A percentile compares a stretch with the other conserved stretches of the same genome.
Evolutionary conservation across 106 monocot species (phyloP).

Genomic region (Acanthochlamys bracteata): DNA sequence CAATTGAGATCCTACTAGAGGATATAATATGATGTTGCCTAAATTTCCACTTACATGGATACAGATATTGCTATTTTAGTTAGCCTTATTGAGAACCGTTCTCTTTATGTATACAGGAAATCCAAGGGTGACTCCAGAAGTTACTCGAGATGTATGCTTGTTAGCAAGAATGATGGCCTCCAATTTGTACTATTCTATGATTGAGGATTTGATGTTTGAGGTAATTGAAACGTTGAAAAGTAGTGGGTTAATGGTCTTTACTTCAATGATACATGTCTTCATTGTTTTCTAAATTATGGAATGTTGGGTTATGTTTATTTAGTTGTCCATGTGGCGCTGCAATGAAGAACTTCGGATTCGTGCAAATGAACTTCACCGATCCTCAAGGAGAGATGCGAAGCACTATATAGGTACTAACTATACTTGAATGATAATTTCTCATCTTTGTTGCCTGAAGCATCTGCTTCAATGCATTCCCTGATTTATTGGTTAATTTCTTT

Average conservation of each 20-base stretch:
- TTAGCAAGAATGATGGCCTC: constrained; percentile 98
- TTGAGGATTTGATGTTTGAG: constrained; percentile 99
- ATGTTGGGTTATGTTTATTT: constrained; percentile 7
- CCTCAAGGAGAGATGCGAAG: constrained; percentile 70
- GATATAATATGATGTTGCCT: no score
- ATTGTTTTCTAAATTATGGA: neutral
- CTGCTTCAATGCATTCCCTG: no score
- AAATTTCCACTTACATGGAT: no score
- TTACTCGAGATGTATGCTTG: constrained; percentile 97
- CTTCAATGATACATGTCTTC: neutral
- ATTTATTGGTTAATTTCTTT: no score
- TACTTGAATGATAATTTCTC: no score
- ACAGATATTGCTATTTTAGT: no score
- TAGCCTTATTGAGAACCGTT: neutral
- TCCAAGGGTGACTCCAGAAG: constrained; percentile 98
- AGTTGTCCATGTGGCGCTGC: constrained; percentile 99
- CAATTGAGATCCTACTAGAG: neutral
- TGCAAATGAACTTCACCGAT: constrained; percentile 60
- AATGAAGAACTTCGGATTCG: constrained; percentile 64
- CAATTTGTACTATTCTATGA: constrained; percentile 90
- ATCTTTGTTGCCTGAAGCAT: no score
- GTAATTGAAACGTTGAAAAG: constrained; percentile 13
- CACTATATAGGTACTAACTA: constrained; percentile 75
- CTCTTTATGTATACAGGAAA: constrained; percentile 44
- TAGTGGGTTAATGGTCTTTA: neutral